A percentile compares a stretch with the other conserved stretches of the same genome.
These are phyloP conservation scores for Malassezia yamatoensis DNA, from an alignment of 1,284 basidiomycete species.

Conservation along the genomic window DNA sequence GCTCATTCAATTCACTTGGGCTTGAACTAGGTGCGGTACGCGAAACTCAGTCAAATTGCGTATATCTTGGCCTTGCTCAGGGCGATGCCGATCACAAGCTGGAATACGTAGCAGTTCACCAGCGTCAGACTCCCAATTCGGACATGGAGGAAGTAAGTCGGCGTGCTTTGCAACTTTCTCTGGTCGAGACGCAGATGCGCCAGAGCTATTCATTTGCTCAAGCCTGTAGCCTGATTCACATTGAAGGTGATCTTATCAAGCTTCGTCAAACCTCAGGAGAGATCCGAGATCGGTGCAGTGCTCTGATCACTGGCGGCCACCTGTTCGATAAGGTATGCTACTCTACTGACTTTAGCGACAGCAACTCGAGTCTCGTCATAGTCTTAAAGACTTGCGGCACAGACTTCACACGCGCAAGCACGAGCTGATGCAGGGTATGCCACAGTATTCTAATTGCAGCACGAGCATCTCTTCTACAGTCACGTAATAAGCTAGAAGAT, in stretches of 20 bases:
- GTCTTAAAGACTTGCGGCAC: neutral
- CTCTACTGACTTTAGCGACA: constrained; percentile 1
- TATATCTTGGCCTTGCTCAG: constrained; percentile 1
- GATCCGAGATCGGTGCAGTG: neutral
- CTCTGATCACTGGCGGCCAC: neutral
- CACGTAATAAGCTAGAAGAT: neutral
- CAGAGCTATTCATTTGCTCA: constrained; percentile 22
- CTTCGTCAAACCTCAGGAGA: neutral
- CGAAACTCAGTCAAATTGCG: neutral
- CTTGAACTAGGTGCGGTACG: neutral
- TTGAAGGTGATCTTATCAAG: constrained; percentile 15
- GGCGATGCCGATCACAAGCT: neutral
- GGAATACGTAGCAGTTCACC: constrained; percentile 3
- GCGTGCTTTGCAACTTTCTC: neutral
- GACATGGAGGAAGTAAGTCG: neutral
- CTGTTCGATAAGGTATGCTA: constrained; percentile 6
- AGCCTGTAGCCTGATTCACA: neutral
- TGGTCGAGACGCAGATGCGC: constrained; percentile 30
- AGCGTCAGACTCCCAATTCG: neutral
- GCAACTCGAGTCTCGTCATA: constrained; percentile 6
- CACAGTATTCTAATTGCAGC: neutral
- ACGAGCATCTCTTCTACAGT: neutral
- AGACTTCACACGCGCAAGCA: neutral
- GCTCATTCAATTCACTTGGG: neutral
- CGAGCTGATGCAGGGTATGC: neutral